Base-by-base conservation (phyloP, 306 rosid genomes). In the Boehmeria nivea region DNA sequence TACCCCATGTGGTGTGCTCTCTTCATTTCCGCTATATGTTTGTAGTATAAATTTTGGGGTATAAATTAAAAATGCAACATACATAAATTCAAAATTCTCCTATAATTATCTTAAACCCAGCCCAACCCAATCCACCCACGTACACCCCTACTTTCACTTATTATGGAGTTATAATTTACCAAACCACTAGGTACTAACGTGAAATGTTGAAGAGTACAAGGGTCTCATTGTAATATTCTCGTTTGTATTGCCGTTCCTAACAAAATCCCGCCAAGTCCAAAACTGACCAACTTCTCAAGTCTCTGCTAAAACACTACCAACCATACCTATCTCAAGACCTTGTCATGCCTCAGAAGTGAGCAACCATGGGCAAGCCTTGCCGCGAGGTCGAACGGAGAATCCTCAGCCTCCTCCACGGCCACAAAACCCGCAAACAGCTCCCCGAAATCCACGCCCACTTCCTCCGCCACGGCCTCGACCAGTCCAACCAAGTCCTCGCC, bases 381-480 rank as follows among this genome's bases (percentile, higher is more conserved):
- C 58, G 44, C 1, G 57, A 78, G 59, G 72, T 74, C 1, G 94
- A 86, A 65, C 80, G 82, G 63, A 75, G 65, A 26, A 71, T 87
- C 10, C 83, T 84, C 3, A 71, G 69, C 53, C 89, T 87, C 12
- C 95, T 90, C 61, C 95, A 87, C 61, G 73, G 77, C 54, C 74
- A 34, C 28, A 74, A 80, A 39, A 78, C 89, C 56, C 67, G 78
- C 10, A 70, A 49, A 43, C 76, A 71, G 8, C 78, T 90, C 59
- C 64, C 61, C 4, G 56, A 87, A 80, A 80, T 87, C 61, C 95
- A 90, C 45, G 94, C 70, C 18, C 79, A 82, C 37, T 72, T 84
- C 73, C 80, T 90, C 68, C 91, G 94, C 66, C 95, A 82, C 28
- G 75, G 69, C 36, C 95, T 90, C 15, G 78, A 78, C 57, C 85